These are phyloP conservation scores for Kuraishia ogatae DNA, from an alignment of 805 yeast genomes.

Conservation along the genomic window DNA sequence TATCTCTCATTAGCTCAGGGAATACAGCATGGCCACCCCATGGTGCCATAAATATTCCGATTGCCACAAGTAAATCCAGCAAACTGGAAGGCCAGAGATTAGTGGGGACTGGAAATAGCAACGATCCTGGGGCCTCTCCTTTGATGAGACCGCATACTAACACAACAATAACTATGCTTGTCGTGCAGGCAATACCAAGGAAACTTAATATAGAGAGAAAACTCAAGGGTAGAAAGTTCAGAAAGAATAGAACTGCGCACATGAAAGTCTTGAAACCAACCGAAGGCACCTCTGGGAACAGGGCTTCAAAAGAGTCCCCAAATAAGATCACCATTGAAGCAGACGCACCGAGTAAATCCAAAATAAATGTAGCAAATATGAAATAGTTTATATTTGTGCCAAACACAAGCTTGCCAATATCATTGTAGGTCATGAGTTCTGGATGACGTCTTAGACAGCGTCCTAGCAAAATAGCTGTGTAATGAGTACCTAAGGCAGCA, in stretches of 20 bases:
- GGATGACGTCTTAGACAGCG: constrained; percentile 31
- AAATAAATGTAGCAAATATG: constrained; percentile 39
- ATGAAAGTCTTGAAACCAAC: constrained; percentile 32
- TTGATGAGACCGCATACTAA: constrained; percentile 58
- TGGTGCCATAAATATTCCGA: constrained; percentile 69
- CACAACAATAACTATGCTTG: constrained; percentile 52
- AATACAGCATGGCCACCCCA: constrained; percentile 83
- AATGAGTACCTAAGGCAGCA: constrained; percentile 41
- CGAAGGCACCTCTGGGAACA: constrained; percentile 33
- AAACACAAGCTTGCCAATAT: constrained; percentile 42
- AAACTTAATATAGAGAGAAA: constrained; percentile 61
- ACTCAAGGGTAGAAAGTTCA: constrained; percentile 65
- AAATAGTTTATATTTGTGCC: constrained; percentile 35
- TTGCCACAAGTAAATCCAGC: constrained; percentile 44
- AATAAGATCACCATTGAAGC: constrained; percentile 49
- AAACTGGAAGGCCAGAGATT: constrained; percentile 53
- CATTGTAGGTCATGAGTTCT: constrained; percentile 44
- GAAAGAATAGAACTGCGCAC: constrained; percentile 28
- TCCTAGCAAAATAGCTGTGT: constrained; percentile 49
- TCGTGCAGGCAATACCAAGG: constrained; percentile 63
- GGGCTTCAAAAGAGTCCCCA: constrained; percentile 46
- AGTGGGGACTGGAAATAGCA: constrained; percentile 54
- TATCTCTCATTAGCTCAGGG: constrained; percentile 65
- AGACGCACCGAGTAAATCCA: constrained; percentile 56
- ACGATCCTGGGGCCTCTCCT: constrained; percentile 62